Base-by-base conservation (phyloP, 805 yeast species). In the Zygosaccharomyces rouxii region DNA sequence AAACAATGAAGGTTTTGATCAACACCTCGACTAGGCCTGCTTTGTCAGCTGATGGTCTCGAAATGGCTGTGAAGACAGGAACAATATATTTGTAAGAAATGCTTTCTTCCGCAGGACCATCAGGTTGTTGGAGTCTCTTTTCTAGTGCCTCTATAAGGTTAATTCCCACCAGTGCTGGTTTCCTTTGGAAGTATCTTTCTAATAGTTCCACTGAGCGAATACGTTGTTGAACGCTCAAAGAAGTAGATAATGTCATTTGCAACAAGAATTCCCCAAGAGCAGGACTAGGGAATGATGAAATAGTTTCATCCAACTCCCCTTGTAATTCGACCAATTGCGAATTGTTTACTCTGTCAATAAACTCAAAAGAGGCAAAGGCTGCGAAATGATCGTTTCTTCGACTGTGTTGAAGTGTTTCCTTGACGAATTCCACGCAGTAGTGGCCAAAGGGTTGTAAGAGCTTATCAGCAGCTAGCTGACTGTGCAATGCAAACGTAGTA, bases 201-300 rank as follows among this genome's bases (percentile, higher is more conserved):
- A 81, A 55, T 28, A 68, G 54, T 0, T 57, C 42, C 9, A 66
- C 58, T 0, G 78, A 70, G 3, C 57, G 47, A 26, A 70, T 53
- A 51, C 79, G 71, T 7, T 67, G 61, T 0, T 60, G 48, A 16
- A 71, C 63, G 3, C 60, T 43, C 13, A 78, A 63, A 14, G 61
- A 57, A 6, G 66, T 61, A 0, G 88, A 79, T 9, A 74, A 52
- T 10, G 76, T 62, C 29, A 73, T 63, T 44, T 73, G 74, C n/a
- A 81, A 55, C 71, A 80, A 76, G 3, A 82, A 71, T 40, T 63
- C 62, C 10, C 85, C 85, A 4, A 48, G 29, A 3, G 26, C 21
- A 2, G 50, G 41, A 14, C 53, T 48, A 9, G 56, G 51, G 7
- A 59, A 30, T 1, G 54, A 35, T 18, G 44, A 42, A 18, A 61